Conservation (phyloP, 2,329 filamentous ascomycete species). For the Apiospora kogelbergensis region DNA sequence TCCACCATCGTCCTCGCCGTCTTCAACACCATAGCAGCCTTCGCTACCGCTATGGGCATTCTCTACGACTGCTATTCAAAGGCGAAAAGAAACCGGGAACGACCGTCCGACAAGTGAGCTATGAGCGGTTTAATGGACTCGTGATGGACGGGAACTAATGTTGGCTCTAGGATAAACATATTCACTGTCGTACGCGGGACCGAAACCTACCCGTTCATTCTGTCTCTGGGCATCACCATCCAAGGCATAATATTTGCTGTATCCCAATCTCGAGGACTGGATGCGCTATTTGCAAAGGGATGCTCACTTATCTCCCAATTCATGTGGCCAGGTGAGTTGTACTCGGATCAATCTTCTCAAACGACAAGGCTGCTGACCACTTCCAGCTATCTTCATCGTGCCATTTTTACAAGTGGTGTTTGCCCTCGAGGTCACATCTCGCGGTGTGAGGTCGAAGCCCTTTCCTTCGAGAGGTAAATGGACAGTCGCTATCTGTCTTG, state of each 20-base stretch:
- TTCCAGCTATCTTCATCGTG: slow-evolving; percentile 62
- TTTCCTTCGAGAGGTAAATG: slow-evolving; percentile 62
- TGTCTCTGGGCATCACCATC: slow-evolving; percentile 56
- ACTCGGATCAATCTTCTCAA: not conserved
- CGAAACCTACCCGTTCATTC: slow-evolving; percentile 54
- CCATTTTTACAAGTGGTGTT: slow-evolving; percentile 67
- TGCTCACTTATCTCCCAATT: slow-evolving; percentile 56
- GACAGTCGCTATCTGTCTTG: slow-evolving; percentile 58
- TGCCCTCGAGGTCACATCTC: slow-evolving; percentile 58
- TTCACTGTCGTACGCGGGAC: slow-evolving; percentile 46
- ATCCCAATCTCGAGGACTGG: slow-evolving; percentile 55
- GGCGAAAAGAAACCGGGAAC: slow-evolving; percentile 38
- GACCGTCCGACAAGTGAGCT: slow-evolving; percentile 43
- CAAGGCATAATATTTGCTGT: slow-evolving; percentile 59
- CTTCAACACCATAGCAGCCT: slow-evolving; percentile 61
- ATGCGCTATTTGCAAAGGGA: slow-evolving; percentile 48
- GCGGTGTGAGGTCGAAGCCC: slow-evolving; percentile 53
- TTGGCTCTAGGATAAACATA: slow-evolving; percentile 23
- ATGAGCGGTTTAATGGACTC: slow-evolving; percentile 14
- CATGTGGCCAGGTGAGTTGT: slow-evolving; percentile 56
- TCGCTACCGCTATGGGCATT: slow-evolving; percentile 56
- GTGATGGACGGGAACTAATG: slow-evolving; percentile 31
- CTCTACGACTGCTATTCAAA: slow-evolving; percentile 54
- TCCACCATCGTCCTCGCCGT: slow-evolving; percentile 61
- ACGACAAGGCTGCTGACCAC: slow-evolving; percentile 24